Evolutionary conservation across 2,329 filamentous ascomycete genomes (phyloP).

Genomic region (Botrytis cinerea): DNA sequence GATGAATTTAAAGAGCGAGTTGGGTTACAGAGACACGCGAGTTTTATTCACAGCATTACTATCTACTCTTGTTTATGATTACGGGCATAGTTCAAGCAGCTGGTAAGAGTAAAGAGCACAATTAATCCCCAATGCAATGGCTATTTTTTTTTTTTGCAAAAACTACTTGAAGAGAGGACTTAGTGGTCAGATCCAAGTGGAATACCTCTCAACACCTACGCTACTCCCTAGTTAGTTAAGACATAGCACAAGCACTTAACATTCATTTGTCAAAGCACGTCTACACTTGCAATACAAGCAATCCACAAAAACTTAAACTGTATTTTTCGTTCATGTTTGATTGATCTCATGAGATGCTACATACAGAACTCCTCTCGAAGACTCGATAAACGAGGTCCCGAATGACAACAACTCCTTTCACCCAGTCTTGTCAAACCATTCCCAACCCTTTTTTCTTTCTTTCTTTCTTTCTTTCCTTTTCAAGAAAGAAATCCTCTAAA

Average conservation of each 20-base stretch:
- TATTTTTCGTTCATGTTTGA: too few species aligned
- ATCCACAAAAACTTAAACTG: too few species aligned
- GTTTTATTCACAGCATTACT: background rate
- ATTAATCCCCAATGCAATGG: background rate
- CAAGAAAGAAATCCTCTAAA: background rate
- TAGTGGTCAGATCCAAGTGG: background rate
- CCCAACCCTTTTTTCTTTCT: background rate
- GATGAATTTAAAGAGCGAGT: background rate
- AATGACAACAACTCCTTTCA: background rate
- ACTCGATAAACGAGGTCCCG: background rate
- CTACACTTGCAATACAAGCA: too few species aligned
- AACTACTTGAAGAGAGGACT: background rate
- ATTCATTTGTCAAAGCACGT: too few species aligned
- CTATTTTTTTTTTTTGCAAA: background rate
- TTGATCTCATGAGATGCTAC: too few species aligned
- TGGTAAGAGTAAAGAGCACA: background rate
- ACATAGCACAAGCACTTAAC: too few species aligned
- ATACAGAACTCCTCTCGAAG: background rate
- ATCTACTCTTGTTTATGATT: background rate
- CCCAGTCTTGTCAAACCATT: background rate
- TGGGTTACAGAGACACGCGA: background rate
- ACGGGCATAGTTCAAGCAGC: background rate
- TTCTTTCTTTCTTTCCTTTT: background rate
- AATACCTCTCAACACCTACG: background rate
- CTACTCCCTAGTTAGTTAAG: too few species aligned